Percentiles rank a stretch among this genome's conserved stretches.
These are phyloP conservation scores for Adansonia rubrostipa DNA, from an alignment of 441 rosid species.

Conservation along the genomic window DNA sequence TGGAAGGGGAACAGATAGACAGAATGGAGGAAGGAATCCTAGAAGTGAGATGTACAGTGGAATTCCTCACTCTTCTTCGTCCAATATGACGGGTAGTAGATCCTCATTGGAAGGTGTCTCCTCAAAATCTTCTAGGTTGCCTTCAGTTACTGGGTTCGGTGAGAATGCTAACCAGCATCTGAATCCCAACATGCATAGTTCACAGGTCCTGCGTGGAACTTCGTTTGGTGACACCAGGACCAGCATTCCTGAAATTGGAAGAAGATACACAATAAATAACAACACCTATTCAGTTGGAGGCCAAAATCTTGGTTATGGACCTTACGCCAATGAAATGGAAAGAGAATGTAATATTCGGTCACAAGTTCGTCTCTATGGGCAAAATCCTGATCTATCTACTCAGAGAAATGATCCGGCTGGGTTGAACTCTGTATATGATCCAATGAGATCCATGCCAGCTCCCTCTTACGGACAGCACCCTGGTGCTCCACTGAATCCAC, in stretches of 20 bases:
- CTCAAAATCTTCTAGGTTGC: slow-evolving; percentile 32
- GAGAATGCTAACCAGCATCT: slow-evolving; percentile 25
- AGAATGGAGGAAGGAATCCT: slow-evolving; percentile 39
- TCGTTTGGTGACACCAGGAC: slow-evolving; percentile 35
- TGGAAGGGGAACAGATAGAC: slow-evolving; percentile 39
- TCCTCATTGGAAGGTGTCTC: not conserved
- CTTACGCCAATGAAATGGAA: slow-evolving; percentile 30
- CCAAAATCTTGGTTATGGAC: slow-evolving; percentile 36
- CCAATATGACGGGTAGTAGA: slow-evolving; percentile 19
- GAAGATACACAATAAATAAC: slow-evolving; percentile 37
- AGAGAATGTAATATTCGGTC: slow-evolving; percentile 36
- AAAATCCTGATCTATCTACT: slow-evolving; percentile 24
- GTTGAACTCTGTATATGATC: slow-evolving; percentile 32
- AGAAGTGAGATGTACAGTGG: slow-evolving; percentile 34
- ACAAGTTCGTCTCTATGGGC: slow-evolving; percentile 42
- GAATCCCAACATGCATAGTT: slow-evolving; percentile 28
- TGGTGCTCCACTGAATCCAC: slow-evolving; percentile 32
- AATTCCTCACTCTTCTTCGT: slow-evolving; percentile 32
- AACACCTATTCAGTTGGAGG: slow-evolving; percentile 31
- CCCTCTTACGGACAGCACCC: slow-evolving; percentile 32
- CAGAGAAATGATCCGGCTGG: slow-evolving; percentile 39
- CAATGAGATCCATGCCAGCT: slow-evolving; percentile 36
- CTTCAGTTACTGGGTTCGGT: slow-evolving; percentile 24
- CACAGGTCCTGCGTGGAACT: slow-evolving; percentile 34
- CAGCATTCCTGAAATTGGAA: slow-evolving; percentile 38